phyloP scores from a whole-genome alignment of 768 basidiomycete species.

The Lentinula boryana region DNA sequence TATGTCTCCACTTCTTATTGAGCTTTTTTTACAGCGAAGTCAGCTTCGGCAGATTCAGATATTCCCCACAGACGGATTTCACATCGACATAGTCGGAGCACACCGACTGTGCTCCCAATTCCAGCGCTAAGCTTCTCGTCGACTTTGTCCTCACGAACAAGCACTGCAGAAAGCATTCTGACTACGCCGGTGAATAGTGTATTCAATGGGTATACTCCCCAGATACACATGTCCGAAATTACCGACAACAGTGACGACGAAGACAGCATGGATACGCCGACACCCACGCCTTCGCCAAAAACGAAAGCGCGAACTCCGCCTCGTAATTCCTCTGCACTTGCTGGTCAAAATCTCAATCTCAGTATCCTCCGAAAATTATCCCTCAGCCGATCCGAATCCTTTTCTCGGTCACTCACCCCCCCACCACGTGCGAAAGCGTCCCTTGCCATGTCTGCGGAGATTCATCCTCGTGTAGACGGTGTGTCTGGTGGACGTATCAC shows the following conservation, averaged over 20 bases:
- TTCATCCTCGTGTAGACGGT: neutral
- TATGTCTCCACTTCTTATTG: neutral
- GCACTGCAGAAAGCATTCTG: neutral
- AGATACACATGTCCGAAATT: neutral
- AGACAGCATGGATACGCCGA: neutral
- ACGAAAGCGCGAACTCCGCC: neutral
- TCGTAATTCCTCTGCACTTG: neutral
- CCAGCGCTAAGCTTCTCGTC: neutral
- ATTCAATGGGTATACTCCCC: neutral
- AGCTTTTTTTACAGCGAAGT: neutral
- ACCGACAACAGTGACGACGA: neutral
- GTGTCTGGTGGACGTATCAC: neutral
- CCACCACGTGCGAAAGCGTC: constrained; percentile 1
- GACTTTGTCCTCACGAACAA: neutral
- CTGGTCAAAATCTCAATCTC: neutral
- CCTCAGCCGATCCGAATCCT: neutral
- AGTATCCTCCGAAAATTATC: constrained; percentile 2
- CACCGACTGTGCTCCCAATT: neutral
- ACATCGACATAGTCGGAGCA: neutral
- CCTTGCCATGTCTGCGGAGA: constrained; percentile 1
- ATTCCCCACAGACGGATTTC: neutral
- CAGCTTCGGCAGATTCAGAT: neutral
- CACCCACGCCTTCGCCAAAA: constrained; percentile 3
- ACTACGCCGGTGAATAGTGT: neutral
- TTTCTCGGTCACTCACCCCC: neutral